Evolutionary conservation across 2,329 filamentous ascomycete genomes (phyloP).

Genomic region (Curvularia lunata): DNA sequence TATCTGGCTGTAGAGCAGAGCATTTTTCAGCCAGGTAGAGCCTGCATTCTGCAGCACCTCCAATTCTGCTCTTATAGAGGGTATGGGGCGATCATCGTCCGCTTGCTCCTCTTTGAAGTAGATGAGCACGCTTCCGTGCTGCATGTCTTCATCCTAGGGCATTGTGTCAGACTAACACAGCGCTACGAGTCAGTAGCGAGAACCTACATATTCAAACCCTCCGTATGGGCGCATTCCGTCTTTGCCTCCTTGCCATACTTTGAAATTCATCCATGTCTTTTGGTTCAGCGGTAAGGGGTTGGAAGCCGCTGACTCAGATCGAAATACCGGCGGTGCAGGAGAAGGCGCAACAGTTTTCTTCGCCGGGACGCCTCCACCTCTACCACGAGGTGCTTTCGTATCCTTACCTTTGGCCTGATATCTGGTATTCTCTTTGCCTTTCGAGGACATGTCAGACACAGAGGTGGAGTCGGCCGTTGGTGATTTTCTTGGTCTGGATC

Average conservation of each 20-base stretch:
- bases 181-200: slow-evolving; percentile 4
- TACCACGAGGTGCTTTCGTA: slow-evolving; percentile 47
- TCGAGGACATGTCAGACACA: slow-evolving; percentile 38
- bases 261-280: slow-evolving; percentile 47
- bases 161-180: neutral
- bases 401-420: slow-evolving; percentile 48
- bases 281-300: slow-evolving; percentile 25
- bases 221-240: slow-evolving; percentile 42
- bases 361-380: slow-evolving; percentile 48
- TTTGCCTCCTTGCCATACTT: slow-evolving; percentile 44
- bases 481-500: slow-evolving; percentile 27
- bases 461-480: slow-evolving; percentile 33
- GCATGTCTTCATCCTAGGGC: slow-evolving; percentile 48
- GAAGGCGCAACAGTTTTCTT: slow-evolving; percentile 33
- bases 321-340: slow-evolving; percentile 24
- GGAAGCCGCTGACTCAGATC: slow-evolving; percentile 35
- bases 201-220: slow-evolving; percentile 48
- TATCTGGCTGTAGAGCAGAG: slow-evolving; percentile 46
- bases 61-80: slow-evolving; percentile 45
- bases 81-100: slow-evolving; percentile 43
- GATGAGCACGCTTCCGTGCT: slow-evolving; percentile 46
- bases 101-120: slow-evolving; percentile 51
- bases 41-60: slow-evolving; percentile 46
- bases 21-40: slow-evolving; percentile 48
- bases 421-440: slow-evolving; percentile 42